phyloP scores from a whole-genome alignment of 2,329 filamentous ascomycete species.

The Penicillium griseofulvum region DNA sequence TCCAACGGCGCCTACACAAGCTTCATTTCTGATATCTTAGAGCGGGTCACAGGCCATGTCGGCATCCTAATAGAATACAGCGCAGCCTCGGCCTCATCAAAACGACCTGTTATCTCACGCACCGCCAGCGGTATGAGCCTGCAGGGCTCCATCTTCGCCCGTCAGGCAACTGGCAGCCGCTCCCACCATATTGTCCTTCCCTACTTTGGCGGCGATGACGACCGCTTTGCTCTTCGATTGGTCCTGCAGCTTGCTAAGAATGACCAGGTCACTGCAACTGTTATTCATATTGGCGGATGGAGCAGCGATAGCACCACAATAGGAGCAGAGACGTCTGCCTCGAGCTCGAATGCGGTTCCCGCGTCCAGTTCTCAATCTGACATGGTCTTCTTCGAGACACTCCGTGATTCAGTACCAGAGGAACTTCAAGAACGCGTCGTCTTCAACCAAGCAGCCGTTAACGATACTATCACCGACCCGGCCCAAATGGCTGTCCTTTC shows the following conservation, averaged over 20 bases:
- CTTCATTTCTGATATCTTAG: conserved; percentile 70
- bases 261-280: conserved; percentile 71
- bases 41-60: conserved; percentile 63
- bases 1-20: conserved; percentile 62
- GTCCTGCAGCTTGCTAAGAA: conserved; percentile 82
- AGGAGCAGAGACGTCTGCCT: conserved; percentile 9
- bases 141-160: conserved; percentile 57
- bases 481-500: conserved; percentile 48
- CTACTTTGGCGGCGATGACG: conserved; percentile 81
- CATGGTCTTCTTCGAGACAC: conserved; percentile 55
- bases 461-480: conserved; percentile 45
- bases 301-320: neutral
- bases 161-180: conserved; percentile 59
- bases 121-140: conserved; percentile 59
- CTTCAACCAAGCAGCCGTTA: conserved; percentile 45
- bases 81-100: conserved; percentile 48
- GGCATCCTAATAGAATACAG: conserved; percentile 77
- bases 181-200: conserved; percentile 83
- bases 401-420: conserved; percentile 55
- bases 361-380: conserved; percentile 40
- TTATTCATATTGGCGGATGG: conserved; percentile 60
- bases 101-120: conserved; percentile 33
- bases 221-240: conserved; percentile 73
- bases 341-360: neutral
- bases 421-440: conserved; percentile 55